phyloP scores from a whole-genome alignment of 108 stramenopile genomes.

The Skeletonema costatum region DNA sequence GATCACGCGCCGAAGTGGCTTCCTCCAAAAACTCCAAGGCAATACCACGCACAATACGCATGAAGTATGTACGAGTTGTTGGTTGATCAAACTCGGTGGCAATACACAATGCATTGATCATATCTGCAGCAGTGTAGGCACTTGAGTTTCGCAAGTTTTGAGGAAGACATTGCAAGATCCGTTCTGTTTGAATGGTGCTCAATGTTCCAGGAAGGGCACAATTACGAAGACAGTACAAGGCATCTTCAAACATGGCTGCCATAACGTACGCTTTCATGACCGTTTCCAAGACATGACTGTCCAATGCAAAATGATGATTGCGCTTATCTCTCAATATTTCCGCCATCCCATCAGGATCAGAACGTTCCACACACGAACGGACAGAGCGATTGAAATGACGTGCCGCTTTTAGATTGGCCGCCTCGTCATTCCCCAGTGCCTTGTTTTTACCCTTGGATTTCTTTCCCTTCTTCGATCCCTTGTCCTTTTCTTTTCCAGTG shows the following conservation, averaged over 20 bases:
- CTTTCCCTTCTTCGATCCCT: slow-evolving; percentile 46
- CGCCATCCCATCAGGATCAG: slow-evolving; percentile 76
- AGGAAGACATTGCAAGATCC: slow-evolving; percentile 81
- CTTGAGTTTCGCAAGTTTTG: slow-evolving; percentile 88
- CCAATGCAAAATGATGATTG: slow-evolving; percentile 84
- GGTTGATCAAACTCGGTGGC: slow-evolving; percentile 89
- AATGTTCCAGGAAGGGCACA: slow-evolving; percentile 83
- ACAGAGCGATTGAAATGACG: slow-evolving; percentile 80
- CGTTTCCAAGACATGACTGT: slow-evolving; percentile 76
- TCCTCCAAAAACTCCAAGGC: slow-evolving; percentile 91
- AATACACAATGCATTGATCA: slow-evolving; percentile 91
- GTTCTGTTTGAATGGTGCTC: slow-evolving; percentile 67
- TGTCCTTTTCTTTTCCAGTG: slow-evolving; percentile 38
- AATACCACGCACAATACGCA: slow-evolving; percentile 89
- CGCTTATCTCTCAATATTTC: slow-evolving; percentile 70
- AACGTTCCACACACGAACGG: slow-evolving; percentile 71
- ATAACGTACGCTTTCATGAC: slow-evolving; percentile 91
- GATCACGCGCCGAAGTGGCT: slow-evolving; percentile 87
- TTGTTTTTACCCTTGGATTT: slow-evolving; percentile 65
- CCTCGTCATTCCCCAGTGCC: slow-evolving; percentile 64
- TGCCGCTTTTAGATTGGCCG: slow-evolving; percentile 72
- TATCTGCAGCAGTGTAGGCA: slow-evolving; percentile 87
- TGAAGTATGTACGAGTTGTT: slow-evolving; percentile 84
- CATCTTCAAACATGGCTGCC: slow-evolving; percentile 93
- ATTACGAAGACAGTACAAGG: slow-evolving; percentile 84